These are phyloP conservation scores for Lecanicillium sp. DNA, from an alignment of 2,329 filamentous ascomycete species.

Conservation along the genomic window DNA sequence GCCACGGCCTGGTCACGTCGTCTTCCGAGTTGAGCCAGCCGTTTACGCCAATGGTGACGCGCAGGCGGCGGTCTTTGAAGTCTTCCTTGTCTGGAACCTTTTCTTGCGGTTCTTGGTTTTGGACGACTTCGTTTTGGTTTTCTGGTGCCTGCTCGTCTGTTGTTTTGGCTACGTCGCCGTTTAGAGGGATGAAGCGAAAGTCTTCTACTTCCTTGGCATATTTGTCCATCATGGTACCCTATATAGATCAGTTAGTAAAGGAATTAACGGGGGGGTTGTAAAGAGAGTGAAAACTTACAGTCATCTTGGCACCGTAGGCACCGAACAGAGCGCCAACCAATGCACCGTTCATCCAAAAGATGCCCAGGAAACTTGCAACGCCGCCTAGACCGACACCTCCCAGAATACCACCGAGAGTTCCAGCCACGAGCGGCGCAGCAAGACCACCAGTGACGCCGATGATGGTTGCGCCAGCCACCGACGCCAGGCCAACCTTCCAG, in stretches of 20 bases:
- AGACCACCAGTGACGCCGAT: conserved; percentile 89
- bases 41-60: conserved; percentile 79
- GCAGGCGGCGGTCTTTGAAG: conserved; percentile 43
- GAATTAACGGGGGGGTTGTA: conserved; percentile 3
- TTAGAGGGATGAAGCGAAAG: conserved; percentile 68
- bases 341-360: conserved; percentile 78
- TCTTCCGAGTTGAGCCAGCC: conserved; percentile 74
- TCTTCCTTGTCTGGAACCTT: background rate
- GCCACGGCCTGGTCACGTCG: conserved; percentile 76
- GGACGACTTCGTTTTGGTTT: conserved; percentile 7
- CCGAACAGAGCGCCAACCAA: conserved; percentile 84
- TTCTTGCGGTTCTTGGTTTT: conserved; percentile 6
- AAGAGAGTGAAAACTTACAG: conserved; percentile 24
- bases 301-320: conserved; percentile 75
- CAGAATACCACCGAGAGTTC: conserved; percentile 77
- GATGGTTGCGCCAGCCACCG: conserved; percentile 78
- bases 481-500: conserved; percentile 88
- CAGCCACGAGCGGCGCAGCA: conserved; percentile 82
- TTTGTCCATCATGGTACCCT: conserved; percentile 76
- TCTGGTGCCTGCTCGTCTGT: conserved; percentile 15
- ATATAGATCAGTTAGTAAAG: background rate
- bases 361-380: conserved; percentile 77
- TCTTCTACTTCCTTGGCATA: conserved; percentile 86
- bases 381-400: conserved; percentile 78
- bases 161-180: conserved; percentile 28